These are phyloP conservation scores for Leccinum huronense DNA, from an alignment of 1,284 basidiomycete species.

Conservation along the genomic window DNA sequence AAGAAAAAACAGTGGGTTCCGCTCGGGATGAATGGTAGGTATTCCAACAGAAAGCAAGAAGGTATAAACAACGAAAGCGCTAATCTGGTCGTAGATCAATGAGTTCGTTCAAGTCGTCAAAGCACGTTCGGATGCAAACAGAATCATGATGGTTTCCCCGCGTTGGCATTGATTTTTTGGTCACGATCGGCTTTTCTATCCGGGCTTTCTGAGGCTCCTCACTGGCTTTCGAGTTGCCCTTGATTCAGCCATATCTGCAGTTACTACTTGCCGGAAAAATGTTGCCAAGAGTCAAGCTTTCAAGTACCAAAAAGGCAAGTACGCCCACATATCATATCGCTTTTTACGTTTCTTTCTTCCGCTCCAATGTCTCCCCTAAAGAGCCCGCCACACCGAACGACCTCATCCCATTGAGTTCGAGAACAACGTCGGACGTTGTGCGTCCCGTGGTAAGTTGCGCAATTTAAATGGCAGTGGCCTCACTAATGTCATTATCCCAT, in stretches of 20 bases:
- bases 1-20: too few relatives aligned
- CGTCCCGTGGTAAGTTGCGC: too few relatives aligned
- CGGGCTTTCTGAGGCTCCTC: conserved; percentile 27
- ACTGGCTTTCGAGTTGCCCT: conserved; percentile 20
- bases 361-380: too few relatives aligned
- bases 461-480: too few relatives aligned
- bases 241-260: conserved; percentile 22
- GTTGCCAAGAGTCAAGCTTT: not conserved
- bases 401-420: too few relatives aligned
- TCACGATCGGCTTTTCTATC: conserved; percentile 19
- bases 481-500: too few relatives aligned
- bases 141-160: conserved; percentile 6
- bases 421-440: too few relatives aligned
- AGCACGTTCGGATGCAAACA: conserved; percentile 31
- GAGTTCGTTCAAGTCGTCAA: conserved; percentile 29
- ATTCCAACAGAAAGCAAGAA: conserved; percentile 15
- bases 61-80: conserved; percentile 22
- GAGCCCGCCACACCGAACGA: too few relatives aligned
- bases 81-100: conserved; percentile 22
- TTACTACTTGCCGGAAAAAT: conserved; percentile 5
- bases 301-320: not conserved
- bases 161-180: conserved; percentile 4
- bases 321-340: too few relatives aligned
- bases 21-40: conserved; percentile 14
- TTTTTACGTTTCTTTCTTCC: too few relatives aligned